Evolutionary conservation across 306 rosid species (phyloP).

Genomic region (Vigna angularis): DNA sequence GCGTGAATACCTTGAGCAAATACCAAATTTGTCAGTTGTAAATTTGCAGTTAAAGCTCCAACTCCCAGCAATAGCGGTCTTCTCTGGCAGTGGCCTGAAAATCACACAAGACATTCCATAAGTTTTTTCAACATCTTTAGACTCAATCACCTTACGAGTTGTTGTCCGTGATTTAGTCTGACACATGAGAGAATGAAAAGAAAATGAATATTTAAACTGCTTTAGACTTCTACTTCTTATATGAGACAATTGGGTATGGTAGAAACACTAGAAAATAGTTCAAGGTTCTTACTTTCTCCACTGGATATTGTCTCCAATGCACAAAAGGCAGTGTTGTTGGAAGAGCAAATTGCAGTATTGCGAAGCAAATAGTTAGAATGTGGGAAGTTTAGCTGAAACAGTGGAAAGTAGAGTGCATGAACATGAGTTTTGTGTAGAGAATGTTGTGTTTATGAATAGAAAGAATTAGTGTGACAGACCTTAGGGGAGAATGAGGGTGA

Average conservation of each 20-base stretch:
- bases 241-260: no score
- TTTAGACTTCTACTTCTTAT: no score
- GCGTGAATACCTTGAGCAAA: constrained; percentile 78
- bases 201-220: no score
- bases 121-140: no score
- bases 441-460: constrained; percentile 15
- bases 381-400: constrained; percentile 60
- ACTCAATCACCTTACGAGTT: no score
- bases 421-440: constrained; percentile 12
- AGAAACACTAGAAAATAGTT: no score
- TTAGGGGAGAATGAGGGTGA: constrained; percentile 63
- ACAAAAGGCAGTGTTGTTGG: constrained; percentile 50
- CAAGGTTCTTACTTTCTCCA: constrained; percentile 57
- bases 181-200: no score
- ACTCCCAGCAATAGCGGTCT: constrained; percentile 76
- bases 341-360: constrained; percentile 49
- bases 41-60: constrained; percentile 72
- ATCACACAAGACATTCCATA: constrained; percentile 21
- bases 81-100: constrained; percentile 70
- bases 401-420: constrained; percentile 32
- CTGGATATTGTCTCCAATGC: constrained; percentile 54
- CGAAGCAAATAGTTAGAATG: constrained; percentile 57
- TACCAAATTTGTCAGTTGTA: constrained; percentile 57
- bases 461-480: constrained; percentile 52
- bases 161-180: no score